These are phyloP conservation scores for Chaetoscypha palmicola DNA, from an alignment of 2,329 filamentous ascomycete species.

Conservation along the genomic window DNA sequence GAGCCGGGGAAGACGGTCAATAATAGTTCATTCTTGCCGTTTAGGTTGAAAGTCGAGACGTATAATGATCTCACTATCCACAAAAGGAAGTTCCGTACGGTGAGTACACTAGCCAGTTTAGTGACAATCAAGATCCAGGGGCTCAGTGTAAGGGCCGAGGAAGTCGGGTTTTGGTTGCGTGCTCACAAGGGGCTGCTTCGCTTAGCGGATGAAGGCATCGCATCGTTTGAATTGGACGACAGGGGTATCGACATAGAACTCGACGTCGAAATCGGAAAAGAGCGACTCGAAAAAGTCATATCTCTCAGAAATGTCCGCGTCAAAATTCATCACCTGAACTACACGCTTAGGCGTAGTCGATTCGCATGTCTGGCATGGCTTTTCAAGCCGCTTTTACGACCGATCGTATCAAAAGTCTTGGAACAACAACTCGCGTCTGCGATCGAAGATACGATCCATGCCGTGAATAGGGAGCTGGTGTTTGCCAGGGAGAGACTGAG, in stretches of 20 bases:
- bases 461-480: conserved; percentile 76
- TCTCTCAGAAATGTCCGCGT: conserved; percentile 70
- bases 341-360: conserved; percentile 65
- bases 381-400: conserved; percentile 75
- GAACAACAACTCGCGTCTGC: conserved; percentile 70
- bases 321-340: conserved; percentile 79
- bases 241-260: conserved; percentile 80
- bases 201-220: conserved; percentile 76
- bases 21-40: conserved; percentile 81
- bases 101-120: conserved; percentile 56
- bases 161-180: conserved; percentile 84
- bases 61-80: conserved; percentile 81
- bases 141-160: conserved; percentile 74
- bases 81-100: conserved; percentile 66
- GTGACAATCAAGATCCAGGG: conserved; percentile 76
- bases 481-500: conserved; percentile 81
- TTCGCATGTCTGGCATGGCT: conserved; percentile 76
- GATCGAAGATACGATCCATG: conserved; percentile 62
- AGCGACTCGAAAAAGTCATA: conserved; percentile 73
- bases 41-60: conserved; percentile 71
- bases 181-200: conserved; percentile 69
- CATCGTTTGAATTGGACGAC: conserved; percentile 77
- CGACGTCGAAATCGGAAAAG: conserved; percentile 75
- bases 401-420: conserved; percentile 70
- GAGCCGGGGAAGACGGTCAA: conserved; percentile 83